Evolutionary conservation across 208 protist species (phyloP).

Genomic region (Eutreptiella sp.): DNA sequence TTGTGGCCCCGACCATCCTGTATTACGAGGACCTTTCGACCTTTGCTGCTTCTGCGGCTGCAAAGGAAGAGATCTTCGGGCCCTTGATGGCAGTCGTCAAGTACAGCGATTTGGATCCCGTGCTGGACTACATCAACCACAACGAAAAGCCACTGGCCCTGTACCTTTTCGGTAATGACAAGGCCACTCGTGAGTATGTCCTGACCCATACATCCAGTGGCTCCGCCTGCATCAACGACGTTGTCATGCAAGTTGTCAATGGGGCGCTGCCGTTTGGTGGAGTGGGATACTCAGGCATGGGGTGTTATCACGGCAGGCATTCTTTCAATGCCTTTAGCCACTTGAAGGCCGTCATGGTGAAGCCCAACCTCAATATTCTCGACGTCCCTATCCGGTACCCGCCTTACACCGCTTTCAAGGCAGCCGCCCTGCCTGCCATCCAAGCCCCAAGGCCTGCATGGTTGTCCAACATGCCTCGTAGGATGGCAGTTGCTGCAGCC

Average conservation of each 20-base stretch:
- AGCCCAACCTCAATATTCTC: no score
- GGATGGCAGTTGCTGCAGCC: no score
- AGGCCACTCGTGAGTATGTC: constrained; percentile 37
- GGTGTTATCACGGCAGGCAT: constrained; percentile 64
- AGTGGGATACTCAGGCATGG: constrained; percentile 73
- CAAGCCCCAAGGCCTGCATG: no score
- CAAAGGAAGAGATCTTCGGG: constrained; percentile 86
- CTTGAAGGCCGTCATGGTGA: constrained; percentile 26
- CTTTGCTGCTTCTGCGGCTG: constrained; percentile 38
- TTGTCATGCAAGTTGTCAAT: constrained; percentile 44
- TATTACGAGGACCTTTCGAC: constrained; percentile 39
- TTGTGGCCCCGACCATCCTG: constrained; percentile 74
- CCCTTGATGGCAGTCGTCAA: constrained; percentile 70
- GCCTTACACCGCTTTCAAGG: no score
- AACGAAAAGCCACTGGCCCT: constrained; percentile 67
- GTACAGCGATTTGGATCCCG: constrained; percentile 45
- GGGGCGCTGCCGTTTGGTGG: constrained; percentile 77
- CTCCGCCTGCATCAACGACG: constrained; percentile 56
- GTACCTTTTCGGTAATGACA: constrained; percentile 74
- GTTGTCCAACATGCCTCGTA: no score
- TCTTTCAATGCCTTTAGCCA: constrained; percentile 67
- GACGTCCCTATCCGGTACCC: no score
- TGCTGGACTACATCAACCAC: constrained; percentile 49
- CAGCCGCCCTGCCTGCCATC: no score
- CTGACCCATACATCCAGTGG: constrained; percentile 45